A percentile compares a stretch with the other conserved stretches of the same genome.
Conservation (phyloP, 2,329 filamentous ascomycete species). For the Catunica adiposa region DNA sequence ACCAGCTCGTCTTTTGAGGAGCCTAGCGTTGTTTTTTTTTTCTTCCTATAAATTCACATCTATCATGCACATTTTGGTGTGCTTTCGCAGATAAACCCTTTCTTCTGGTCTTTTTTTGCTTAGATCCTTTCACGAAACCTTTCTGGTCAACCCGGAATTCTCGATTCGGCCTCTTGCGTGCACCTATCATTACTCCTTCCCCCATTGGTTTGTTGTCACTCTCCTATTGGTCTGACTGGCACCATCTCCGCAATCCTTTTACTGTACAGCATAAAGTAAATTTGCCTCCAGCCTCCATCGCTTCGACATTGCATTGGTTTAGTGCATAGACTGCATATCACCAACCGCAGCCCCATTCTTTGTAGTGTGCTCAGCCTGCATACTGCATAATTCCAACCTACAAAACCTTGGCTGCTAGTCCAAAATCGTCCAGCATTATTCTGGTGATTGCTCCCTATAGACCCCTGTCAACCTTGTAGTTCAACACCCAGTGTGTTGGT, state of each 20-base stretch:
- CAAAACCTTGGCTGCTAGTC: not conserved
- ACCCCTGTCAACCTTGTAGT: no score
- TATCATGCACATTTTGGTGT: not conserved
- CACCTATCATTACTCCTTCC: not conserved
- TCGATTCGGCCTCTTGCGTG: not conserved
- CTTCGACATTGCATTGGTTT: not conserved
- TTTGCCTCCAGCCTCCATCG: not conserved
- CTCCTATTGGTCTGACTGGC: not conserved
- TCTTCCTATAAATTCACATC: no score
- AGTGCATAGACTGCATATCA: slow-evolving; percentile 1
- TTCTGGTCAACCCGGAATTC: not conserved
- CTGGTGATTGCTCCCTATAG: no score
- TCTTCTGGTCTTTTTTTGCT: not conserved
- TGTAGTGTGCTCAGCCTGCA: not conserved
- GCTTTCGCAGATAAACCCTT: not conserved
- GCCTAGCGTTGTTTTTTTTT: no score
- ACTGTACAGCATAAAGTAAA: not conserved
- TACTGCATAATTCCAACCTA: not conserved
- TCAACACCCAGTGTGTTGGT: no score
- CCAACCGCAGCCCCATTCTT: not conserved
- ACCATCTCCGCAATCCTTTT: slow-evolving; percentile 1
- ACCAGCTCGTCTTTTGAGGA: no score
- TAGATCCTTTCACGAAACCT: not conserved
- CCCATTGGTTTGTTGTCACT: not conserved
- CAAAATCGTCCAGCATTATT: not conserved